Evolutionary conservation across 257 asterid species (phyloP), one percentile per base, ranked within the genome.

Genomic region (Jacaranda mimosifolia): DNA sequence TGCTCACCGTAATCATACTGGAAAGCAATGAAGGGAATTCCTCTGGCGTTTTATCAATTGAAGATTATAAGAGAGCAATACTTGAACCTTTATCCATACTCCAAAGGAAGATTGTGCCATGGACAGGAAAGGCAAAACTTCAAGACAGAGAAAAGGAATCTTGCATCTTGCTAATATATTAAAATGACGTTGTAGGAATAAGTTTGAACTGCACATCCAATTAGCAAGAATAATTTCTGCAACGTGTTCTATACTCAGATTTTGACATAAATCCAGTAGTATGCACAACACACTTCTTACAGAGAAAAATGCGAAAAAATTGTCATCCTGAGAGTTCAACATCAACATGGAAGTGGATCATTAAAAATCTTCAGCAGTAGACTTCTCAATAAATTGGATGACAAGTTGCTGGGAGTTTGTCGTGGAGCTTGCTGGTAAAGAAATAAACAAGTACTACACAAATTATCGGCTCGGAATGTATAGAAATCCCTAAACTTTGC

Each of bases 371-470:
- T 12, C 17, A 46, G 43, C 12, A 73, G 26, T 10, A 45, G 55
- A 18, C 10, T 19, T 18, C 39, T 51, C 56, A 68, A 51, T 73
- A 72, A 63, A 79, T 48, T 18, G n/a, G 42, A 18, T 58, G 49
- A 69, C 65, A 70, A 48, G 46, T 38, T 11, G 45, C 38, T 36
- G 55, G 65, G 14, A 51, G 32, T 55, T 53, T 42, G 21, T 19
- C 45, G 40, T 49, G 26, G 46, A 52, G 75, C 63, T 40, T 72
- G 77, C 76, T 80, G 77, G 39, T 45, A 39, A 49, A 38, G n/a
- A 70, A 60, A 52, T 68, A 70, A 36, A 46, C 26, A 70, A 63
- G 64, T 71, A 45, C 15, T 39, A 53, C 73, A 75, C 48, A 75
- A 75, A 63, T 11, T 42, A 13, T 36, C 63, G 14, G 32, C 67